Percentiles rank a stretch among this genome's conserved stretches.
Conservation (phyloP, 1,139 yeast species). For the Taiozyma sp. region DNA sequence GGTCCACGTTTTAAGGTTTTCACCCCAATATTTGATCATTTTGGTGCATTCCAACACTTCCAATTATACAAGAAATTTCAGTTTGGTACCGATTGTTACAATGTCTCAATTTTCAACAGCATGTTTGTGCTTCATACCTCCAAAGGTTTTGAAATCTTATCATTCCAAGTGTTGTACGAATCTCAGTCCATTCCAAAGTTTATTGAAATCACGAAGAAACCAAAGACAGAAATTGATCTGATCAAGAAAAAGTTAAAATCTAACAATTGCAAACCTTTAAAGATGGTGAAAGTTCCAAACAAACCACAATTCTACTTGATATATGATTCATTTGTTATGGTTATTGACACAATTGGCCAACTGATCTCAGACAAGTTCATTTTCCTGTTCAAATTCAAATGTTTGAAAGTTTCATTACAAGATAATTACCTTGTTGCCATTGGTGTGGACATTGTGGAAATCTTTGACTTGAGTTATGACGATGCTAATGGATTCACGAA, state of each 20-base stretch:
- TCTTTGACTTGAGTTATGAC: constrained; percentile 55
- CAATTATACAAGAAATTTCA: constrained; percentile 43
- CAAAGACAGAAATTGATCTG: constrained; percentile 25
- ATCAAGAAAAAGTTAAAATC: constrained; percentile 26
- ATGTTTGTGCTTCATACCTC: constrained; percentile 63
- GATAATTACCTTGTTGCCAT: constrained; percentile 57
- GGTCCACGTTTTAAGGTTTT: constrained; percentile 42
- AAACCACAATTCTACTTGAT: constrained; percentile 54
- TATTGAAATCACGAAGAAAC: constrained; percentile 21
- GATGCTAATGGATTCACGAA: constrained; percentile 30
- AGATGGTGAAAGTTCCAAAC: constrained; percentile 55
- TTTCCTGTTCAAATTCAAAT: constrained; percentile 58
- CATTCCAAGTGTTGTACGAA: constrained; percentile 50
- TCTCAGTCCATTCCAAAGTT: constrained; percentile 51
- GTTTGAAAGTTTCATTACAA: constrained; percentile 48
- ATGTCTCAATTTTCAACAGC: constrained; percentile 52
- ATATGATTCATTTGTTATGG: constrained; percentile 69
- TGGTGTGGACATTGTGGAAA: constrained; percentile 67
- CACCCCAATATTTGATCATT: constrained; percentile 44
- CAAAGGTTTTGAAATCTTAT: constrained; percentile 63
- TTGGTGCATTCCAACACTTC: constrained; percentile 43
- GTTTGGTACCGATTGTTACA: constrained; percentile 48
- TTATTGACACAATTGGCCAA: constrained; percentile 61
- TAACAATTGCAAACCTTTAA: constrained; percentile 42
- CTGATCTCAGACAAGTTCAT: constrained; percentile 46